Base-by-base conservation (phyloP, 768 basidiomycete genomes). In the Mrakia blollopis region DNA sequence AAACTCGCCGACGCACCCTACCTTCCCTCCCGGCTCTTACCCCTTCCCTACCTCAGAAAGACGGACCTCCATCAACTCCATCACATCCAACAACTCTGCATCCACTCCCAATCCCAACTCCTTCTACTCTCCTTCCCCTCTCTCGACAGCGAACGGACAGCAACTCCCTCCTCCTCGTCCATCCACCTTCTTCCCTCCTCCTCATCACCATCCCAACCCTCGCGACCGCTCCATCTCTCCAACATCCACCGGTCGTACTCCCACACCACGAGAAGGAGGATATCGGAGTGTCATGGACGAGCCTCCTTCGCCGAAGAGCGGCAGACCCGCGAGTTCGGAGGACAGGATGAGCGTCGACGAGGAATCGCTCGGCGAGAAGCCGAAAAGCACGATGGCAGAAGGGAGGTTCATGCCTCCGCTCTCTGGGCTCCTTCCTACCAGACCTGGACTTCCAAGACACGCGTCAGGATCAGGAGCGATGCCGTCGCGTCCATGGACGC, bases 41-140 rank as follows among this genome's bases (percentile, higher is more conserved):
- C 65, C 65, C 35, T 68, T 68, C 39, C 65, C 65, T 39, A 39
- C 35, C 37, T 68, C 65, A 21, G 65, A 68, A 35, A 39, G 65
- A 68, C 35, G 65, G n/a, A 68, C 65, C 13, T 68, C 65, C 39
- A 68, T 68, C 65, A 68, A 25, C 37, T 68, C 65, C 65, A 68
- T 68, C 65, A 68, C 65, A 16, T 68, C 65, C 14, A 68, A 68
- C 65, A 68, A 35, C 23, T 68, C 65, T 18, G 35, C 16, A 37
- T 39, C 35, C 39, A 68, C 35, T 23, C 35, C 65, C 21, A n/a
- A 18, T 23, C 65, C 23, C 65, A 37, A 37, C 37, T 35, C 65
- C 21, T 39, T 39, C n/a, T 68, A 68, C 37, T 37, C 65, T 23
- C 65, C 65, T 39, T 68, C 65, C 1, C 65, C 65, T 23, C 65